Evolutionary conservation across 306 rosid species (phyloP).

Genomic region (Geum urbanum): DNA sequence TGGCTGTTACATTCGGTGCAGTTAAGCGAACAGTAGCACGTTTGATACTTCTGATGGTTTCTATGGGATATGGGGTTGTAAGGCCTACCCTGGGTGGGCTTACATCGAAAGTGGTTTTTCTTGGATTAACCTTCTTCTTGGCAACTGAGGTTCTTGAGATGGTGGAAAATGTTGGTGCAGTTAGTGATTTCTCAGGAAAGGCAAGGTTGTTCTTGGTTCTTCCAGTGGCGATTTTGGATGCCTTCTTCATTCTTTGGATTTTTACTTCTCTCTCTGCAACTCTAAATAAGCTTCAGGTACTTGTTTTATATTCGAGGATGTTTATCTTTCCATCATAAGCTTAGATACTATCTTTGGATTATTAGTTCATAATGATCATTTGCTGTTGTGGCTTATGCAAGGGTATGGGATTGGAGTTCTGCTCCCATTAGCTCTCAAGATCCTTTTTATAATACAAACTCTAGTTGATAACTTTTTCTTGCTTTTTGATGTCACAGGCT

Average conservation of each 20-base stretch:
- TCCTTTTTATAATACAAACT: background rate
- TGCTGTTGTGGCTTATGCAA: background rate
- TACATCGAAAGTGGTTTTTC: constrained; percentile 83
- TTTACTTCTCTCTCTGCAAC: constrained; percentile 93
- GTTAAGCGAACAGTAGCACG: constrained; percentile 83
- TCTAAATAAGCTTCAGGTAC: constrained; percentile 95
- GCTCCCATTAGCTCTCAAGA: background rate
- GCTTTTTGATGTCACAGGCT: constrained; percentile 54
- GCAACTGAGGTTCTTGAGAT: constrained; percentile 93
- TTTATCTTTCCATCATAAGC: constrained; percentile 1
- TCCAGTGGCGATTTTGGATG: constrained; percentile 89
- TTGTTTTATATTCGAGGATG: constrained; percentile 16
- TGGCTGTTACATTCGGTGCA: constrained; percentile 92
- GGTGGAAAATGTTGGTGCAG: constrained; percentile 93
- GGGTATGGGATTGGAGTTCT: background rate
- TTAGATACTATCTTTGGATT: background rate
- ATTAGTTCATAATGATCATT: background rate
- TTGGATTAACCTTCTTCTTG: constrained; percentile 85
- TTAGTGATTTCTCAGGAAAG: constrained; percentile 94
- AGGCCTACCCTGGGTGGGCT: constrained; percentile 97
- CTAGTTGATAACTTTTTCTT: constrained; percentile 18
- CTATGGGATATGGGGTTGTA: constrained; percentile 97
- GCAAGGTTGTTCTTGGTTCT: constrained; percentile 88
- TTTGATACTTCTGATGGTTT: constrained; percentile 67
- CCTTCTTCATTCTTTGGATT: constrained; percentile 96